phyloP scores from a whole-genome alignment of 805 yeast species.

The Saturnispora sanitii region DNA sequence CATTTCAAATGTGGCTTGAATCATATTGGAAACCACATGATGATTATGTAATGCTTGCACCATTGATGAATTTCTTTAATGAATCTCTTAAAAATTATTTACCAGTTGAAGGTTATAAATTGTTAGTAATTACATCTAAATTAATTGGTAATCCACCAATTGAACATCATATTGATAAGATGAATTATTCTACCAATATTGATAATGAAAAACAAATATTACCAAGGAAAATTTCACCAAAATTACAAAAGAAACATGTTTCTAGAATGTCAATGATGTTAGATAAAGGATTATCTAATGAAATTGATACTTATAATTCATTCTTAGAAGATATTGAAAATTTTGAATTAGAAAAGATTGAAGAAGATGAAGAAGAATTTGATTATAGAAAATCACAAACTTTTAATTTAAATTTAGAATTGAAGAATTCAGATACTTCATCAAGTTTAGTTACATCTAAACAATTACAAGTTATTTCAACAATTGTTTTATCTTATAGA shows the following conservation, averaged over 20 bases:
- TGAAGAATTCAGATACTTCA: constrained; percentile 19
- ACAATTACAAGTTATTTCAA: constrained; percentile 38
- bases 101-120: constrained; percentile 55
- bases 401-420: constrained; percentile 22
- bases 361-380: constrained; percentile 7
- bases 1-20: constrained; percentile 80
- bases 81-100: constrained; percentile 55
- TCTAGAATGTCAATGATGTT: constrained; percentile 18
- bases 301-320: constrained; percentile 25
- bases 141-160: constrained; percentile 47
- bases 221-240: constrained; percentile 38
- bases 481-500: constrained; percentile 42
- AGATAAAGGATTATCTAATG: constrained; percentile 17
- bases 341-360: constrained; percentile 21
- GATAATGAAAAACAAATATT: constrained; percentile 38
- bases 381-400: constrained; percentile 19
- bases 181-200: constrained; percentile 27
- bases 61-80: constrained; percentile 67
- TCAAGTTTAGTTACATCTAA: constrained; percentile 25
- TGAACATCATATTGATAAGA: constrained; percentile 28
- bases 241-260: constrained; percentile 24
- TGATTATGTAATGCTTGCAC: constrained; percentile 56
- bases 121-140: constrained; percentile 54
- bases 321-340: constrained; percentile 27
- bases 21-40: constrained; percentile 69